Base-by-base conservation (phyloP, 164 flowering plant species). In the Dillenia suffruticosa region DNA sequence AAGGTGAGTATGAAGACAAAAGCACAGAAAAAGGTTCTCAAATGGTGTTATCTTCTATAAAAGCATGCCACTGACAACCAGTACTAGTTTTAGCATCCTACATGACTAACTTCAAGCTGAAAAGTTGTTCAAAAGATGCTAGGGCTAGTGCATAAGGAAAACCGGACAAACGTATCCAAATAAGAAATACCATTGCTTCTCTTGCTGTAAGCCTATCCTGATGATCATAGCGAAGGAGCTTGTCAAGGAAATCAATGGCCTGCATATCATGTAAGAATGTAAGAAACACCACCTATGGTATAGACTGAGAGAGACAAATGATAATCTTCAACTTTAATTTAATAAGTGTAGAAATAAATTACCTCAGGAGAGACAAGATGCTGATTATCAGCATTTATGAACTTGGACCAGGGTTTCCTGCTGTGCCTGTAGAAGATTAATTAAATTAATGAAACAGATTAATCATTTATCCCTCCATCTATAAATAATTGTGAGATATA, bases 221-320 rank as follows among this genome's bases (percentile, higher is more conserved):
- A 72, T 84, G 86, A 68, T 84, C 88, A 76, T 84, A 84, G 11
- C 84, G 84, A 32, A 84, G 84, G 22, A 84, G 81, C 75, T 84
- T 81, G 60, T 84, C 88, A 58, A 84, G 85, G 76, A 77, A 81
- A 78, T 81, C 85, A 66, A 83, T 64, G 12, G 88, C 88, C 88
- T 83, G 77, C 49, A 71, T 12, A 19, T 9, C 58, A 63, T 12
- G 53, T 5, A 17, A 44, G 26, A 11, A 12, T 22, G 16, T 8
- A 46, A 58, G 9, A 46, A 54, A 32, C 24, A 64, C 19, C 5
- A 61, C 11, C 11, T 56, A 17, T 13, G 24, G 22, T 15, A 9
- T 5, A 32, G 40, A 32, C 40, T 4, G 40, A 32, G 40, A 32
- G 40, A 32, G 40, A 32, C 2, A 2, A 32, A 32, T 32, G 40